Conservation (phyloP, 1,284 basidiomycete species). For the Apiotrichum veenhuisii region DNA sequence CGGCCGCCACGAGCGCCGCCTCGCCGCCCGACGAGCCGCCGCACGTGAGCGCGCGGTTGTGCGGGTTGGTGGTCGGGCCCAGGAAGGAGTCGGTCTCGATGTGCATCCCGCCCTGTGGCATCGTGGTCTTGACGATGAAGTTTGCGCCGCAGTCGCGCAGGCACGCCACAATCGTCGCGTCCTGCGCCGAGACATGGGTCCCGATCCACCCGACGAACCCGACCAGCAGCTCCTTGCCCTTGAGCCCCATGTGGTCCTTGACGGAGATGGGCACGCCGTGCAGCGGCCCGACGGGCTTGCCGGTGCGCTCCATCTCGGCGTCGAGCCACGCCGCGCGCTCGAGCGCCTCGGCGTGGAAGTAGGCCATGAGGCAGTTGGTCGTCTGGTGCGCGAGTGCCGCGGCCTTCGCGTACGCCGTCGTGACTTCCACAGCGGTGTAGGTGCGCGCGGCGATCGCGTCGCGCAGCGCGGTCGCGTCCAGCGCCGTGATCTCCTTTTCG, state of each 20-base stretch:
- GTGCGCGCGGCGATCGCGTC: conserved; percentile 29
- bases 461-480: conserved; percentile 38
- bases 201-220: conserved; percentile 18
- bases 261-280: conserved; percentile 63
- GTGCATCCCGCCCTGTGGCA: conserved; percentile 35
- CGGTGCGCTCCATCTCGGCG: conserved; percentile 53
- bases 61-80: conserved; percentile 49
- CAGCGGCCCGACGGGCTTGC: conserved; percentile 57
- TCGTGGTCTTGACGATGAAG: conserved; percentile 25
- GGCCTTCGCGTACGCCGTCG: conserved; percentile 30
- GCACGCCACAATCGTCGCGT: conserved; percentile 15
- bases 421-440: conserved; percentile 30
- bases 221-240: conserved; percentile 34
- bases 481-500: conserved; percentile 25
- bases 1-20: conserved; percentile 53
- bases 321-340: conserved; percentile 61
- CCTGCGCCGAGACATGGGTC: conserved; percentile 12
- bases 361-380: conserved; percentile 68
- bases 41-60: conserved; percentile 55
- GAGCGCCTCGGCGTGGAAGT: conserved; percentile 62
- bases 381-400: conserved; percentile 27
- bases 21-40: conserved; percentile 63
- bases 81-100: conserved; percentile 30
- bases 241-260: conserved; percentile 52
- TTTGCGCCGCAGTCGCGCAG: conserved; percentile 23